Evolutionary conservation across 2,329 filamentous ascomycete species (phyloP).

Genomic region (Curvularia hawaiiensis): DNA sequence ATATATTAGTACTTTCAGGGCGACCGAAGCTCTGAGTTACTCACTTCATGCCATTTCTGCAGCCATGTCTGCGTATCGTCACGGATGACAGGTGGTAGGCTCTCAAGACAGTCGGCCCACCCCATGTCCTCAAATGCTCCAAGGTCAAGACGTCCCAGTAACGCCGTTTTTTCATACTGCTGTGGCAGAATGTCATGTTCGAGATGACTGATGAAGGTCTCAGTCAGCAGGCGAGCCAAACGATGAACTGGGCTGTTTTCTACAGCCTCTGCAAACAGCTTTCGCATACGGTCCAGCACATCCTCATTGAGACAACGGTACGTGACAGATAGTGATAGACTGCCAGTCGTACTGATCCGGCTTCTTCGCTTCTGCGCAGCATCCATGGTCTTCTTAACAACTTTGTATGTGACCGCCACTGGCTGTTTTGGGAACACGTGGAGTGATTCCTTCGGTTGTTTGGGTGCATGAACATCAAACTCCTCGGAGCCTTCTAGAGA

Average conservation of each 20-base stretch:
- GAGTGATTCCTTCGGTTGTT: conserved; percentile 52
- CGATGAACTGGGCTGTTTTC: conserved; percentile 52
- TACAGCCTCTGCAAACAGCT: conserved; percentile 55
- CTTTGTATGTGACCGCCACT: conserved; percentile 79
- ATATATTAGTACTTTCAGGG: conserved; percentile 19
- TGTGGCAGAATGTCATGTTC: conserved; percentile 53
- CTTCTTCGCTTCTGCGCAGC: conserved; percentile 32
- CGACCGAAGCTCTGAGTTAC: background rate
- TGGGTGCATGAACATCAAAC: conserved; percentile 67
- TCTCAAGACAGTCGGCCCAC: conserved; percentile 59
- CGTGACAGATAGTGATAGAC: conserved; percentile 70
- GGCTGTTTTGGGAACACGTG: conserved; percentile 82
- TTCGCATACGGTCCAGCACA: conserved; percentile 58
- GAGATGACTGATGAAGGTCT: conserved; percentile 55
- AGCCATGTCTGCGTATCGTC: conserved; percentile 58
- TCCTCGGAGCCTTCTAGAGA: conserved; percentile 72
- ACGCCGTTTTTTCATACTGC: conserved; percentile 59
- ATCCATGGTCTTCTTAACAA: conserved; percentile 60
- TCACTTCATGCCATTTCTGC: conserved; percentile 62
- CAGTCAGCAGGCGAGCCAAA: conserved; percentile 58
- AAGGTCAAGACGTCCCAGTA: conserved; percentile 59
- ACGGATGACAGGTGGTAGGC: conserved; percentile 53
- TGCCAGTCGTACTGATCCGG: conserved; percentile 40
- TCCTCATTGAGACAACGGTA: conserved; percentile 81
- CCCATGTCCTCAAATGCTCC: conserved; percentile 58